Base-by-base conservation (phyloP, 2,329 filamentous ascomycete species). In the Pestalotiopsis fici region DNA sequence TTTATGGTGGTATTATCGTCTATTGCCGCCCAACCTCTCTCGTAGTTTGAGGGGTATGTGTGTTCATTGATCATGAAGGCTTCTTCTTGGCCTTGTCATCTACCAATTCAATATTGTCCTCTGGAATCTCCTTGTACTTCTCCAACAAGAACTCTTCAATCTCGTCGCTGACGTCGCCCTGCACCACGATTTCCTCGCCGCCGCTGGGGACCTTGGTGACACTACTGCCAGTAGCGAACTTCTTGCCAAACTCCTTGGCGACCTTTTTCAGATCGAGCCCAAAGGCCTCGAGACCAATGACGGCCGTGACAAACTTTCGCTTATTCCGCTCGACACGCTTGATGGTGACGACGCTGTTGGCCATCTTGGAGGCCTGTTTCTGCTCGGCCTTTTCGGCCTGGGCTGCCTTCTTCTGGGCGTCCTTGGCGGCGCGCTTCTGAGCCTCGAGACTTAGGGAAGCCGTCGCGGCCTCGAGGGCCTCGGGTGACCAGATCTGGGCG, bases 301-400 rank as follows among this genome's bases (percentile, higher is more conserved):
- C 90, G 18, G 95, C 91, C 0, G 96, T 99, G 65, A 99, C 95
- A 78, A 91, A 97, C 84, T 99, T 99, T 77, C 96, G 90, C 87
- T 99, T 99, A 82, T 97, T 98, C 70, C 96, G 90, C 86, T 98
- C 96, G 74, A 99, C 96, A 28, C 96, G 93, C 87, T 98, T 98
- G 83, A 99, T 97, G 67, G 89, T 90, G 65, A 99, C 84, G 76
- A 94, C 92, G 71, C 92, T 93, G 69, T 92, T 89, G 47, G 94
- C 93, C 73, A 95, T 92, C 77, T 92, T 91, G 78, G 95, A 93
- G 27, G 90, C 91, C 71, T 95, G 91, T 78, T 94, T 94, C 70
- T 91, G 89, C 81, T 97, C 95, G 23, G 90, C 91, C 28, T 94
- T 91, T 71, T 94, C 93, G 64, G 96, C 96, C 84, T 97, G 98